Percentiles rank a stretch among this genome's conserved stretches.
Evolutionary conservation across 441 rosid species (phyloP).

Genomic region (Brassica hybrid): DNA sequence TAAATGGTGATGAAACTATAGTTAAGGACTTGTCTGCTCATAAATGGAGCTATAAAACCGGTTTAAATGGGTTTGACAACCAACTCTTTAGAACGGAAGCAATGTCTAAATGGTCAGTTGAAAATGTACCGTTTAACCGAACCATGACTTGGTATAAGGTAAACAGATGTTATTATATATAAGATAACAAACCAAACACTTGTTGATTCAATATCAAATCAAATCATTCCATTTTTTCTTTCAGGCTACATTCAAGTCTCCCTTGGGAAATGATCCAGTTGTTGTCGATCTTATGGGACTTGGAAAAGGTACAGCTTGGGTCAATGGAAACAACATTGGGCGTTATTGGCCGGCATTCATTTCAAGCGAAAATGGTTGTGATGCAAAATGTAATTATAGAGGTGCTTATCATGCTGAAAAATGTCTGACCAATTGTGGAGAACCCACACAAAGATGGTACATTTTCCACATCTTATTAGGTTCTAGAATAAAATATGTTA

Average conservation of each 20-base stretch:
- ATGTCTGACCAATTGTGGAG: not conserved
- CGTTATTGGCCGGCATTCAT: slow-evolving; percentile 63
- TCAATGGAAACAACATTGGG: slow-evolving; percentile 62
- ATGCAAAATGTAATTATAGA: slow-evolving; percentile 54
- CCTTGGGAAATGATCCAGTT: not conserved
- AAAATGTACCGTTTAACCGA: slow-evolving; percentile 38
- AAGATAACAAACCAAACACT: not conserved
- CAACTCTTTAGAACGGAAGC: slow-evolving; percentile 21
- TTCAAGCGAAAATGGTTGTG: slow-evolving; percentile 51
- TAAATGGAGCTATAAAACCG: slow-evolving; percentile 64
- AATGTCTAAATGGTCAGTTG: slow-evolving; percentile 33
- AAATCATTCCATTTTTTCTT: not conserved
- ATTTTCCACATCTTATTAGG: not conserved
- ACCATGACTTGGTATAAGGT: slow-evolving; percentile 48
- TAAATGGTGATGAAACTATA: slow-evolving; percentile 50
- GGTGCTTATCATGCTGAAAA: slow-evolving; percentile 41
- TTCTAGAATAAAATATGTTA: not conserved
- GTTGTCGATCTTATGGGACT: slow-evolving; percentile 15
- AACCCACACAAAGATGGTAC: not conserved
- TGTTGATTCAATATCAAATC: no score
- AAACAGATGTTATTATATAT: not conserved
- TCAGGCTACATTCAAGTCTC: not conserved
- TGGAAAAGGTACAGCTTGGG: slow-evolving; percentile 75
- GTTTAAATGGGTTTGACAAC: slow-evolving; percentile 42
- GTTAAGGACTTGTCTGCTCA: slow-evolving; percentile 60